A percentile compares a stretch with the other conserved stretches of the same genome.
Conservation (phyloP, 1,139 yeast genomes). For the Geotrichum aggregatum region DNA sequence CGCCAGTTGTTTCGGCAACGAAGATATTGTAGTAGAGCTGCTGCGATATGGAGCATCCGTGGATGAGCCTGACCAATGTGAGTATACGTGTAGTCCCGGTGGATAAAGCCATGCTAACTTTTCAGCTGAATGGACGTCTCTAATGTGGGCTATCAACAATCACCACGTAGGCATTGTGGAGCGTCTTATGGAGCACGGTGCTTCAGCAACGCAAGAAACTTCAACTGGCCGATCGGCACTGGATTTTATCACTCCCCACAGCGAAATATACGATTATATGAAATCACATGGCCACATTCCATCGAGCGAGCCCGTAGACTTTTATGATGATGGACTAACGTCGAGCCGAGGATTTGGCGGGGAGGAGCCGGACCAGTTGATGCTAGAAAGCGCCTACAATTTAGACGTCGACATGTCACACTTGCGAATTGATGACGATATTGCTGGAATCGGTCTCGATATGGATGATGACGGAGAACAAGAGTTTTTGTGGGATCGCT, state of each 20-base stretch:
- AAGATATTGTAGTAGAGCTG: conserved; percentile 38
- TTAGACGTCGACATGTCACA: conserved; percentile 36
- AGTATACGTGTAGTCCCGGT: too few species aligned
- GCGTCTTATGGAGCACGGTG: conserved; percentile 38
- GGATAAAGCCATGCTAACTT: too few species aligned
- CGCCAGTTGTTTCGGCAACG: conserved; percentile 44
- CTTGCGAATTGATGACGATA: conserved; percentile 27
- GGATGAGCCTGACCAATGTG: conserved; percentile 38
- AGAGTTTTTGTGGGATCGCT: conserved; percentile 40
- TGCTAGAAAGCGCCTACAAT: conserved; percentile 35
- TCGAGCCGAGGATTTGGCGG: conserved; percentile 17
- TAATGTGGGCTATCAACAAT: conserved; percentile 48
- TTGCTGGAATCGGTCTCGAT: conserved; percentile 18
- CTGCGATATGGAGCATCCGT: conserved; percentile 40
- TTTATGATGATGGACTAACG: conserved; percentile 33
- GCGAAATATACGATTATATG: conserved; percentile 35
- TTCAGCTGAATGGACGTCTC: conserved; percentile 42
- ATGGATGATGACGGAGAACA: conserved; percentile 24
- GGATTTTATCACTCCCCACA: conserved; percentile 38
- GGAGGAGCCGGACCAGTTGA: conserved; percentile 32
- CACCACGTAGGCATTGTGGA: conserved; percentile 39
- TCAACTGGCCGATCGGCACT: conserved; percentile 39
- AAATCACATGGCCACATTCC: conserved; percentile 31
- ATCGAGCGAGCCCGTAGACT: conserved; percentile 30
- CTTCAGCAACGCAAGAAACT: conserved; percentile 34